Evolutionary conservation across 441 rosid genomes (phyloP).

Genomic region (Pelargonium hybrid): DNA sequence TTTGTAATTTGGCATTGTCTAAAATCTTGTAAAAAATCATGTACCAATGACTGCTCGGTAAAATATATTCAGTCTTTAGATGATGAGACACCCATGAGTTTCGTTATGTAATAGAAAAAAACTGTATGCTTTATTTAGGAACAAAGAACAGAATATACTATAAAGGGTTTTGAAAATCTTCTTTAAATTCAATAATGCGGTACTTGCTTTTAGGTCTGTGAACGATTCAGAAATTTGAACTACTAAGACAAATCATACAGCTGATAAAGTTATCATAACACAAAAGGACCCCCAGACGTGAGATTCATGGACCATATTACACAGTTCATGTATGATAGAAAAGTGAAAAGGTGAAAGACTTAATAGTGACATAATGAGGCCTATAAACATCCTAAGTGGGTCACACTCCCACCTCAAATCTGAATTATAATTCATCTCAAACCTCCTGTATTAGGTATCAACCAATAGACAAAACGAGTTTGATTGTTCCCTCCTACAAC

Average conservation of each 20-base stretch:
- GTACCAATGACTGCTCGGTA: no score
- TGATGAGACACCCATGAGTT: no score
- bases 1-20: not conserved
- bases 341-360: no score
- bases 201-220: not conserved
- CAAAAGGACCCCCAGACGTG: not conserved
- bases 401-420: not conserved
- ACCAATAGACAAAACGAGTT: not conserved
- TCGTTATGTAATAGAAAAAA: no score
- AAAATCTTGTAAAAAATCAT: not conserved
- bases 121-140: no score
- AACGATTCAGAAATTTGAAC: not conserved
- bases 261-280: not conserved
- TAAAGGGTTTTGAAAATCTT: not conserved
- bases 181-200: not conserved
- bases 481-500: not conserved
- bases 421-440: no score
- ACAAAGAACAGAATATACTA: not conserved
- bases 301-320: not conserved
- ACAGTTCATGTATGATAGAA: not conserved
- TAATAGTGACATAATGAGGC: no score
- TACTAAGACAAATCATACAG: not conserved
- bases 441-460: no score
- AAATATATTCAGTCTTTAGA: no score
- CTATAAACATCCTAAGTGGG: not conserved